These are phyloP conservation scores for Phytopythium kandeliae DNA, from an alignment of 352 stramenopile species.

Conservation along the genomic window DNA sequence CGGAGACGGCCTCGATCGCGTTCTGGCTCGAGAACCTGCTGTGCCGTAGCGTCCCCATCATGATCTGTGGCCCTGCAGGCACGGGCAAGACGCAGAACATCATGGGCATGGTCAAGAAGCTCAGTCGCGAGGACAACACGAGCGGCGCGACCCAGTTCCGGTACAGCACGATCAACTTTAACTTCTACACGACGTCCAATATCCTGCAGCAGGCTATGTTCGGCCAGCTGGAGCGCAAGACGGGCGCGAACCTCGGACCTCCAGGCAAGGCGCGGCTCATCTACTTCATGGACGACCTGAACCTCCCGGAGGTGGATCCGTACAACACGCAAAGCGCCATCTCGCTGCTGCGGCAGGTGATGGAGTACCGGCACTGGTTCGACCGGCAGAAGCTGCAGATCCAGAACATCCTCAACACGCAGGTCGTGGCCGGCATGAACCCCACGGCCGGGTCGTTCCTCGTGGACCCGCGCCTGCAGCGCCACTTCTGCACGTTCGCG, in stretches of 20 bases:
- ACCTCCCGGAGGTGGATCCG: slow-evolving; percentile 93
- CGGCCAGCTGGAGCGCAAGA: slow-evolving; percentile 93
- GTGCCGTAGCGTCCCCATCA: slow-evolving; percentile 85
- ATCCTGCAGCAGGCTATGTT: slow-evolving; percentile 93
- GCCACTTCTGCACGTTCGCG: slow-evolving; percentile 95
- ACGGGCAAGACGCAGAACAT: slow-evolving; percentile 95
- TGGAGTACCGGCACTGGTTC: slow-evolving; percentile 95
- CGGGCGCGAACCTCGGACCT: slow-evolving; percentile 90
- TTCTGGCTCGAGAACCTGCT: slow-evolving; percentile 96
- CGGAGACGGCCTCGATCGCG: slow-evolving; percentile 92
- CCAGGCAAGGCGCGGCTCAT: slow-evolving; percentile 91
- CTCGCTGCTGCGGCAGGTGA: slow-evolving; percentile 92
- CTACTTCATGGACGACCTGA: slow-evolving; percentile 97
- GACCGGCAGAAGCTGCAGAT: slow-evolving; percentile 91
- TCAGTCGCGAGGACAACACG: slow-evolving; percentile 82
- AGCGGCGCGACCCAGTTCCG: slow-evolving; percentile 44
- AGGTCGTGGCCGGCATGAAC: slow-evolving; percentile 96
- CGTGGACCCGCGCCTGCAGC: slow-evolving; percentile 92
- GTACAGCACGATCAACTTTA: slow-evolving; percentile 95
- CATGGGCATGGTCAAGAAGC: slow-evolving; percentile 92
- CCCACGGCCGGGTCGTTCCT: slow-evolving; percentile 93
- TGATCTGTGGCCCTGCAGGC: slow-evolving; percentile 92
- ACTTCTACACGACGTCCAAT: slow-evolving; percentile 95
- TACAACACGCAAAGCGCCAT: slow-evolving; percentile 97
- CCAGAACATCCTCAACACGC: slow-evolving; percentile 93